Percentiles rank a stretch among this genome's conserved stretches.
Evolutionary conservation across 768 basidiomycete species (phyloP).

Genomic region (Amanita rimosa): DNA sequence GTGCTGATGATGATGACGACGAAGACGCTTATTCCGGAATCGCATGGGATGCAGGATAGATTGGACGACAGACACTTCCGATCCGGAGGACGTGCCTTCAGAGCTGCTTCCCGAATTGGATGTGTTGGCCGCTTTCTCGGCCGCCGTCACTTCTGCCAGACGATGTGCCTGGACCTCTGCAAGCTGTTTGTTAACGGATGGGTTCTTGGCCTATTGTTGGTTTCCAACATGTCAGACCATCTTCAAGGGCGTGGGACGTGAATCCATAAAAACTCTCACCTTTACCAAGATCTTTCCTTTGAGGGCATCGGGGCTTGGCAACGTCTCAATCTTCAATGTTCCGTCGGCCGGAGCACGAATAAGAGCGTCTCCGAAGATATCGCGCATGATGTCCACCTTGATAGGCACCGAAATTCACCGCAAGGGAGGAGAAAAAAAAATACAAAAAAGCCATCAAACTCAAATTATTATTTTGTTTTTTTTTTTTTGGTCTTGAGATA

Average conservation of each 20-base stretch:
- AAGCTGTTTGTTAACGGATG: slow-evolving; percentile 29
- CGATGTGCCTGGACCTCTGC: slow-evolving; percentile 5
- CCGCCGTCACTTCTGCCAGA: neutral
- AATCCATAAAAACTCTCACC: slow-evolving; percentile 22
- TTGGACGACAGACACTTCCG: slow-evolving; percentile 24
- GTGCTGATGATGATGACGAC: too few relatives aligned
- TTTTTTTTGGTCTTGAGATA: too few relatives aligned
- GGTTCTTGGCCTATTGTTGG: slow-evolving; percentile 55
- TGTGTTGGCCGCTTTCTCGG: slow-evolving; percentile 9
- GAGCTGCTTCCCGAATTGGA: slow-evolving; percentile 25
- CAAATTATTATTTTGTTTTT: too few relatives aligned
- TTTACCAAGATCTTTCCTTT: slow-evolving; percentile 78
- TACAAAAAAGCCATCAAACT: too few relatives aligned
- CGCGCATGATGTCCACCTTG: slow-evolving; percentile 27
- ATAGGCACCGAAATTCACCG: neutral
- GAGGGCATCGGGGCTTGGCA: slow-evolving; percentile 87
- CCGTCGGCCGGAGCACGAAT: slow-evolving; percentile 25
- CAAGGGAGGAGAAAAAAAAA: neutral
- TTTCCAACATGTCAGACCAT: too few relatives aligned
- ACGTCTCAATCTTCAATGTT: slow-evolving; percentile 28
- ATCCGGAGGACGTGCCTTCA: neutral
- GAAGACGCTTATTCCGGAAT: slow-evolving; percentile 8
- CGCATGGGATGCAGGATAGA: slow-evolving; percentile 25
- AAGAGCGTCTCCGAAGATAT: slow-evolving; percentile 33
- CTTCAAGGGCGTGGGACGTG: neutral